A percentile compares a stretch with the other conserved stretches of the same genome.
These are phyloP conservation scores for Epichloe uncinata DNA, from an alignment of 2,329 filamentous ascomycete species.

Conservation along the genomic window DNA sequence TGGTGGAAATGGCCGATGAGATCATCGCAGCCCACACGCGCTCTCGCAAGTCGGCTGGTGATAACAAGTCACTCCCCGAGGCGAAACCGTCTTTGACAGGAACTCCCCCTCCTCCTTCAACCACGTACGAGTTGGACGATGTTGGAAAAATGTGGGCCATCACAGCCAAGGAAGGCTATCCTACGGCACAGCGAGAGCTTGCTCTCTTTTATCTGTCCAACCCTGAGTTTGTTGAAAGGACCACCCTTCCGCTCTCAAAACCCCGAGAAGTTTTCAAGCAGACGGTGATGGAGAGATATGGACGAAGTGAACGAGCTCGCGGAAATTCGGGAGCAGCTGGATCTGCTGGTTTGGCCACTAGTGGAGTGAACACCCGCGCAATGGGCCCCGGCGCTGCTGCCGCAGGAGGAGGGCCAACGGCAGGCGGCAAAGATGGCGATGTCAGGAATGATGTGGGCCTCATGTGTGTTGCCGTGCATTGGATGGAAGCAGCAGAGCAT, in stretches of 20 bases:
- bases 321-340: slow-evolving; percentile 11
- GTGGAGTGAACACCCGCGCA: slow-evolving; percentile 12
- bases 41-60: slow-evolving; percentile 35
- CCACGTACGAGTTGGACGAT: slow-evolving; percentile 60
- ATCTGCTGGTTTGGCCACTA: slow-evolving; percentile 12
- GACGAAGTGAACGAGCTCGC: slow-evolving; percentile 23
- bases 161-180: slow-evolving; percentile 74
- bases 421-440: slow-evolving; percentile 28
- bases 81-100: slow-evolving; percentile 23
- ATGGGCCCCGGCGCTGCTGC: slow-evolving; percentile 9
- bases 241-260: slow-evolving; percentile 71
- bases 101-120: slow-evolving; percentile 36
- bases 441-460: slow-evolving; percentile 67
- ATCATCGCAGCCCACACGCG: slow-evolving; percentile 49
- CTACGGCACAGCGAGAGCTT: slow-evolving; percentile 82
- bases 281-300: slow-evolving; percentile 62
- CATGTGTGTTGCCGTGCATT: slow-evolving; percentile 92
- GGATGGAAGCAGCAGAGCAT: slow-evolving; percentile 82
- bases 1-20: slow-evolving; percentile 48
- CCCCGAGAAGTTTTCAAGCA: slow-evolving; percentile 85
- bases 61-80: slow-evolving; percentile 15
- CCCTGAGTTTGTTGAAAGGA: slow-evolving; percentile 68
- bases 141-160: slow-evolving; percentile 85
- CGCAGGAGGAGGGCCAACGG: slow-evolving; percentile 11
- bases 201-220: slow-evolving; percentile 88